These are phyloP conservation scores for Decorospora gaudefroyi DNA, from an alignment of 2,329 filamentous ascomycete species.

Conservation along the genomic window DNA sequence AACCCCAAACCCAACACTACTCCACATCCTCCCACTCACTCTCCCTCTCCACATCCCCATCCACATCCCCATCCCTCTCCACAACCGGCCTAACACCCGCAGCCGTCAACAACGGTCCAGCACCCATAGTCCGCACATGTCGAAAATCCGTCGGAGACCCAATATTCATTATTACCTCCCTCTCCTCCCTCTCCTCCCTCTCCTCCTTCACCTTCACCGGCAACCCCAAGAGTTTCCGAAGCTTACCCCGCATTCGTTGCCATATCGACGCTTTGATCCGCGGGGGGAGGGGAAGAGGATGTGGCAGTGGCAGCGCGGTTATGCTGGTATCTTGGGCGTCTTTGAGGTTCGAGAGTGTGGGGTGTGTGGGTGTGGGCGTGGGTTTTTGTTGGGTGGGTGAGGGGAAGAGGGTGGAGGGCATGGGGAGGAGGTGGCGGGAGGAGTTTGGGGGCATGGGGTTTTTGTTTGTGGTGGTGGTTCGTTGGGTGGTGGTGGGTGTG, in stretches of 20 bases:
- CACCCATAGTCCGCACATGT: not conserved
- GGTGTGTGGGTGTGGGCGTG: not conserved
- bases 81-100: not conserved
- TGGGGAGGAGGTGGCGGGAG: slow-evolving; percentile 18
- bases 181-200: not conserved
- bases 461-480: not conserved
- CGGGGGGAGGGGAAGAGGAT: not conserved
- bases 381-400: not conserved
- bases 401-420: slow-evolving; percentile 15
- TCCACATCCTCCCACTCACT: slow-evolving; percentile 10
- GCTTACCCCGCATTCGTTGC: not conserved
- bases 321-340: slow-evolving; percentile 15
- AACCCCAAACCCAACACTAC: not conserved
- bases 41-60: slow-evolving; percentile 1
- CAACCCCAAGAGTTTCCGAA: not conserved
- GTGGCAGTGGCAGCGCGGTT: slow-evolving; percentile 20
- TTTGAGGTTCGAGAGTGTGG: slow-evolving; percentile 11
- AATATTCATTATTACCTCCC: not conserved
- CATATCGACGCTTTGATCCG: not conserved
- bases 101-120: not conserved
- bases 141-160: not conserved
- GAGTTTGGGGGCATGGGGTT: slow-evolving; percentile 1
- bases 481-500: not conserved
- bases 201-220: not conserved
- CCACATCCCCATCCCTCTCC: not conserved